Base-by-base conservation (phyloP, 2,329 filamentous ascomycete genomes). In the Metarhizium brunneum region DNA sequence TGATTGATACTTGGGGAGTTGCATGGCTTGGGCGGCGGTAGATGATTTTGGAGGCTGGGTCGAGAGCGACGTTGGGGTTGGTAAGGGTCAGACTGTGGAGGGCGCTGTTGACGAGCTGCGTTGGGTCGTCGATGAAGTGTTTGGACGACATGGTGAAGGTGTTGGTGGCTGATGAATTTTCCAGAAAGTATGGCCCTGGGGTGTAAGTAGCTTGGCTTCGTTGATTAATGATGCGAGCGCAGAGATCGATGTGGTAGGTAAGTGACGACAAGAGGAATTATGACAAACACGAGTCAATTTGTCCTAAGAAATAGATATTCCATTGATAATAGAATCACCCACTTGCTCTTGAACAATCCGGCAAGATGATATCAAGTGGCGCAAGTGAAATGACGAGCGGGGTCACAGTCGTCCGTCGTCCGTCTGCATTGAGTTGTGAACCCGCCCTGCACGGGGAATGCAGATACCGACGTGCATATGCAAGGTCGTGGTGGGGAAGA, bases 61-160 rank as follows among this genome's bases (percentile, higher is more conserved):
- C 91, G 62, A 94, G 81, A 53, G 87, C 86, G 29, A 95, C 76
- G 40, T 87, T 86, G 8, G 92, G 92, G 70, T 96, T 96, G 52
- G 88, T 91, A 59, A 88, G 76, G 25, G 90, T 92, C 38, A 94
- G 78, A 59, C 87, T 84, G 64, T 84, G 80, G 20, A 96, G 83
- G 48, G 92, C 88, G 47, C 84, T 78, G 67, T 83, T 79, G 68
- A 96, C 90, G 53, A 96, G 83, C 65, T 87, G 80, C 54, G 84
- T 83, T 47, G 91, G 84, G 68, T 95, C 88, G 70, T 90, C 85
- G 76, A 96, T 84, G 77, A 96, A 96, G 75, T 96, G 92, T 76
- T 94, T 95, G 58, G 77, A 68, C 36, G 82, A 82, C 73, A 76
- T 76, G 61, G 32, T 45, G 47, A 52, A 25, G 25, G 25, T 25